Percentiles rank a stretch among this genome's conserved stretches.
Conservation (phyloP, 495 filamentous ascomycete species). For the Penicillium desertorum region DNA sequence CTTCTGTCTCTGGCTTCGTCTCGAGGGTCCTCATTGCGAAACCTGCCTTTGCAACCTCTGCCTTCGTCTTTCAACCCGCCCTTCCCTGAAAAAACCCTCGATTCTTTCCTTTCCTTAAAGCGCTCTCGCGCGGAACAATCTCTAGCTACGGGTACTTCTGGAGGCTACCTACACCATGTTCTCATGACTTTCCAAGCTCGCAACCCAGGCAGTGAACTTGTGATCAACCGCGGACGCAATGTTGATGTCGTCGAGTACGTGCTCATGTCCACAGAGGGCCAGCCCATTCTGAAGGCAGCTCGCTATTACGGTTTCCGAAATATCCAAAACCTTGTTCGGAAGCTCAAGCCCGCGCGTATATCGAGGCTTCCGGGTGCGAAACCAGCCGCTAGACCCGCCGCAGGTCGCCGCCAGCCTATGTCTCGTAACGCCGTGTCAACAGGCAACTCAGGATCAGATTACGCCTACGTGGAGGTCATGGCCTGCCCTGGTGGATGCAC, state of each 20-base stretch:
- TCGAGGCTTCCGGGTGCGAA: conserved; percentile 76
- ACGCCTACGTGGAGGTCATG: conserved; percentile 96
- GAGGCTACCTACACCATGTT: conserved; percentile 84
- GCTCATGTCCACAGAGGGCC: conserved; percentile 52
- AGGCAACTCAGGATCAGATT: conserved; percentile 55
- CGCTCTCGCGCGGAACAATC: conserved; percentile 27
- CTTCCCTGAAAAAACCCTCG: conserved; percentile 70
- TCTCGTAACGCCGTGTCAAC: conserved; percentile 33
- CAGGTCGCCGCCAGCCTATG: conserved; percentile 41
- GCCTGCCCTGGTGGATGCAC: conserved; percentile 97
- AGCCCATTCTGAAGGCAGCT: conserved; percentile 72
- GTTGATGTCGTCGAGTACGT: conserved; percentile 84
- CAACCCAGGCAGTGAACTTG: conserved; percentile 66
- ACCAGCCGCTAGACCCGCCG: conserved; percentile 24
- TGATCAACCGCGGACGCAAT: conserved; percentile 76
- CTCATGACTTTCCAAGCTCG: conserved; percentile 66
- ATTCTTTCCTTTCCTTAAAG: conserved; percentile 64
- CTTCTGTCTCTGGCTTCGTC: conserved; percentile 82
- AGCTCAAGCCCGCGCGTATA: conserved; percentile 73
- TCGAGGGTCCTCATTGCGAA: conserved; percentile 69
- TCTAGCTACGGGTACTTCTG: conserved; percentile 67
- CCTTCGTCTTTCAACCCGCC: conserved; percentile 30
- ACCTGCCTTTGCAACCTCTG: conserved; percentile 59
- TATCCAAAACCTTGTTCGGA: conserved; percentile 92
- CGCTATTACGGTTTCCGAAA: conserved; percentile 97